Conservation (phyloP, 768 basidiomycete genomes). For the Phaeotremella fagi region DNA sequence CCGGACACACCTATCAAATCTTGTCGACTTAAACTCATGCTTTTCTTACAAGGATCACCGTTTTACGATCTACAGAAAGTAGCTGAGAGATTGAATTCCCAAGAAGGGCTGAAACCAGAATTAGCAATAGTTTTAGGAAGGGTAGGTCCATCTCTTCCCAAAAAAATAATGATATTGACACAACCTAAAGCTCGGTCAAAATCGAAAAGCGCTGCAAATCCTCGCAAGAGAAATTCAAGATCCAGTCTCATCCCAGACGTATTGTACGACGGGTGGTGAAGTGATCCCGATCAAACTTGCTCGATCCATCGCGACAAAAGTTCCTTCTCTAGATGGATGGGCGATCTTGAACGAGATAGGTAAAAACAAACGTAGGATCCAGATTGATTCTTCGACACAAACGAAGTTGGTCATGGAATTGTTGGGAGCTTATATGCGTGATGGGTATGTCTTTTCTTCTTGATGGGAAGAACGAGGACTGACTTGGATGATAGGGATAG, state of each 20-base stretch:
- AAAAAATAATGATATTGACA: conserved; percentile 1
- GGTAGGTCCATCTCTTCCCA: conserved; percentile 50
- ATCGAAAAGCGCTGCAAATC: conserved; percentile 60
- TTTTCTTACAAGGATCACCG: conserved; percentile 73
- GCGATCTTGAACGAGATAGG: conserved; percentile 51
- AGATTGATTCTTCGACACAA: conserved; percentile 55
- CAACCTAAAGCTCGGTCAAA: conserved; percentile 54
- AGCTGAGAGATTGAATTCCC: conserved; percentile 53
- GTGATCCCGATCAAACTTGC: conserved; percentile 63
- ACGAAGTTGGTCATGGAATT: conserved; percentile 64
- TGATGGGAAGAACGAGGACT: background rate
- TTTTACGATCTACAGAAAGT: conserved; percentile 60
- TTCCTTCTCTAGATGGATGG: conserved; percentile 57
- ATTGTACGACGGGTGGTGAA: conserved; percentile 74
- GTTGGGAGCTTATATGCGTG: conserved; percentile 75
- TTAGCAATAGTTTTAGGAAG: conserved; percentile 72
- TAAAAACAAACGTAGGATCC: conserved; percentile 37
- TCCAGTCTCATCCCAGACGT: conserved; percentile 71
- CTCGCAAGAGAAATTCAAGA: conserved; percentile 71
- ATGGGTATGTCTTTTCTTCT: conserved; percentile 55
- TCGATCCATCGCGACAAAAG: conserved; percentile 54
- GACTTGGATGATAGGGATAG: conserved; percentile 51
- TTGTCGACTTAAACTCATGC: conserved; percentile 64
- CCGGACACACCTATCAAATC: conserved; percentile 72
- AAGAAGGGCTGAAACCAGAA: conserved; percentile 64